Percentiles rank a stretch among this genome's conserved stretches.
These are phyloP conservation scores for Gymnopilus dilepis DNA, from an alignment of 768 basidiomycete species.

Conservation along the genomic window DNA sequence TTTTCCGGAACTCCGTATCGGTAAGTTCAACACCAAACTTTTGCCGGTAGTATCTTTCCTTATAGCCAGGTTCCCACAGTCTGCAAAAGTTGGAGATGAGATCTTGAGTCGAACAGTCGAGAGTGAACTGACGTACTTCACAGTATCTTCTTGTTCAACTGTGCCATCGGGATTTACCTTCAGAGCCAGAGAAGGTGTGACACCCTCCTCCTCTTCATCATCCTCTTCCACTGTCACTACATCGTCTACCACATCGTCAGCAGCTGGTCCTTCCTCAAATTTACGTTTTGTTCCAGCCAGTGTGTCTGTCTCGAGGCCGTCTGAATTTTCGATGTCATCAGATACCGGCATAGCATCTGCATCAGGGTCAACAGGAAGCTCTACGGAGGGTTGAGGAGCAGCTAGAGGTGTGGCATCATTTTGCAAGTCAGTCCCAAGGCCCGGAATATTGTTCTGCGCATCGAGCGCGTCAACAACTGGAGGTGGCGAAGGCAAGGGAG, in stretches of 20 bases:
- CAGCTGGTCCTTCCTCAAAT: slow-evolving; percentile 51
- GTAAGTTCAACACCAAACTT: slow-evolving; percentile 83
- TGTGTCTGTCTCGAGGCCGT: slow-evolving; percentile 22
- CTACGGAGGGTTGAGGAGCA: not conserved
- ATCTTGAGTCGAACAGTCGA: not conserved
- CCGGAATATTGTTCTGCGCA: slow-evolving; percentile 40
- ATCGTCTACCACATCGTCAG: slow-evolving; percentile 46
- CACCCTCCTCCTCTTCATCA: slow-evolving; percentile 61
- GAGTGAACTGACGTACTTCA: slow-evolving; percentile 65
- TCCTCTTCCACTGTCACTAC: slow-evolving; percentile 58
- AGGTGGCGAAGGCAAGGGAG: slow-evolving; percentile 19
- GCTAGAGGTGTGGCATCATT: not conserved
- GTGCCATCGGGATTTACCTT: slow-evolving; percentile 92
- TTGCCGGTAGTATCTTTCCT: slow-evolving; percentile 90
- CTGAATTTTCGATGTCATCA: slow-evolving; percentile 23
- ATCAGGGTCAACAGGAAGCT: slow-evolving; percentile 32
- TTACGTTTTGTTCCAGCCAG: slow-evolving; percentile 44
- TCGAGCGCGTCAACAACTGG: slow-evolving; percentile 29
- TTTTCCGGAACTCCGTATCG: slow-evolving; percentile 74
- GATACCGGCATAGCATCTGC: slow-evolving; percentile 29
- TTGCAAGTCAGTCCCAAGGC: slow-evolving; percentile 36
- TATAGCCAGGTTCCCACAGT: slow-evolving; percentile 95
- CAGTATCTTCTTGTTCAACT: slow-evolving; percentile 92
- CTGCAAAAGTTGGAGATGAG: slow-evolving; percentile 46
- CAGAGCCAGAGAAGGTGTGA: slow-evolving; percentile 50